These are phyloP conservation scores for Penicillium sp. DNA, from an alignment of 2,329 filamentous ascomycete species.

Conservation along the genomic window DNA sequence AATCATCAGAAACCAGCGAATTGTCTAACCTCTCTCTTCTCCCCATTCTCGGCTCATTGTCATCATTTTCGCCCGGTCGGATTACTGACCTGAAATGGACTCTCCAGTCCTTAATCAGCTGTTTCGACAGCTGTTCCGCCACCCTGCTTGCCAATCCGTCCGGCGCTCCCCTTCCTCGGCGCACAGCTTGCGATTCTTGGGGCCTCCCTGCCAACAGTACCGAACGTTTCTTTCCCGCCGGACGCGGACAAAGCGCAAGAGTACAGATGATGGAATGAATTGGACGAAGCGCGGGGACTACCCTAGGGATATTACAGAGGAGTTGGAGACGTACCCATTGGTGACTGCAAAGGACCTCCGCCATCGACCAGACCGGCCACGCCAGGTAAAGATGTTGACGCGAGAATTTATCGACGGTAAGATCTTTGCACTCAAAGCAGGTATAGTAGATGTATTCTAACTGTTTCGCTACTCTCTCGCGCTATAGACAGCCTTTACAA, in stretches of 20 bases:
- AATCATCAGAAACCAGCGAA: conserved; percentile 25
- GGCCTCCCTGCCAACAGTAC: conserved; percentile 36
- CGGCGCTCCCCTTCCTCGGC: conserved; percentile 42
- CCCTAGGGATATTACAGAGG: conserved; percentile 75
- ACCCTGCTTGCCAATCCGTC: conserved; percentile 67
- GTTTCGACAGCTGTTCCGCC: conserved; percentile 83
- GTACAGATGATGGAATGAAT: conserved; percentile 63
- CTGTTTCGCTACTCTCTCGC: not conserved
- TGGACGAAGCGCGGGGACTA: conserved; percentile 88
- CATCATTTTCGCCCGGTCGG: conserved; percentile 12
- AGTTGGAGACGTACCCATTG: conserved; percentile 80
- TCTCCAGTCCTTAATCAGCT: conserved; percentile 77
- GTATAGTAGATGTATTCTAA: not conserved
- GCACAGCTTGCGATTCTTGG: conserved; percentile 29
- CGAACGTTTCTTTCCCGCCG: conserved; percentile 43
- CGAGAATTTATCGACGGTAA: conserved; percentile 95
- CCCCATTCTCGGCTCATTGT: conserved; percentile 22
- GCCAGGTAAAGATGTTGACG: conserved; percentile 93
- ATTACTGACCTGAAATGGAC: conserved; percentile 66
- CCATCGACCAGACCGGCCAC: conserved; percentile 73
- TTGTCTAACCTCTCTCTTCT: conserved; percentile 27
- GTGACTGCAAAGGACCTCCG: conserved; percentile 83
- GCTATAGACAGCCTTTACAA: conserved; percentile 86
- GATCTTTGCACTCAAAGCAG: not conserved
- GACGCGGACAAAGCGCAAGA: conserved; percentile 43